Evolutionary conservation across 768 basidiomycete species (phyloP).

Genomic region (Boletus sp.): DNA sequence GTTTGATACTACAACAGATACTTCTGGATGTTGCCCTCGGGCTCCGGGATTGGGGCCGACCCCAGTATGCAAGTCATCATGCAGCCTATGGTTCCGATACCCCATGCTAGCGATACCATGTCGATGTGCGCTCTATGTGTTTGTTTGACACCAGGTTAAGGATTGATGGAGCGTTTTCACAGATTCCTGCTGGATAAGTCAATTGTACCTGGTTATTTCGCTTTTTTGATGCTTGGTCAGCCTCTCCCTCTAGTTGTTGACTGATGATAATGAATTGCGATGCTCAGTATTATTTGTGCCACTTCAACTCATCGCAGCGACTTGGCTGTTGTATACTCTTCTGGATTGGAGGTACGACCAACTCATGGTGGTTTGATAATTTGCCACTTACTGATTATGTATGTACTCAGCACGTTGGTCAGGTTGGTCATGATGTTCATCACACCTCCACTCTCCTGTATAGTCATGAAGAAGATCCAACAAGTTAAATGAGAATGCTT

Average conservation of each 20-base stretch:
- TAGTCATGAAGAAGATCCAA: not conserved
- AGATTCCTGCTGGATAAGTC: not conserved
- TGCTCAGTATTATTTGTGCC: not conserved
- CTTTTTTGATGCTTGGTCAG: conserved; percentile 1
- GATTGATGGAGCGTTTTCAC: not conserved
- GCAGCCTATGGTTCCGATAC: not conserved
- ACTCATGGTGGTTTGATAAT: too few relatives aligned
- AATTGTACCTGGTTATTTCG: not conserved
- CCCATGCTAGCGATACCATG: not conserved
- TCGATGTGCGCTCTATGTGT: not conserved
- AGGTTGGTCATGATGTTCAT: not conserved
- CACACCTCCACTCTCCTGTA: not conserved
- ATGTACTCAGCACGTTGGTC: not conserved
- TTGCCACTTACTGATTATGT: not conserved
- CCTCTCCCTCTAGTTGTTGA: not conserved
- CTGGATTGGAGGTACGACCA: not conserved
- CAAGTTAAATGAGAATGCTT: not conserved
- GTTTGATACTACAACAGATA: not conserved
- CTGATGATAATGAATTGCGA: not conserved
- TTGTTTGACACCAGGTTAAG: not conserved
- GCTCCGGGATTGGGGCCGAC: too few relatives aligned
- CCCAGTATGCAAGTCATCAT: not conserved
- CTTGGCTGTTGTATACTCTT: conserved; percentile 3
- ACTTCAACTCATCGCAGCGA: not conserved
- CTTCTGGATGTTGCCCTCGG: not conserved